These are phyloP conservation scores for Zea luxurians DNA, from an alignment of 176 grass and related monocot species.

Conservation along the genomic window DNA sequence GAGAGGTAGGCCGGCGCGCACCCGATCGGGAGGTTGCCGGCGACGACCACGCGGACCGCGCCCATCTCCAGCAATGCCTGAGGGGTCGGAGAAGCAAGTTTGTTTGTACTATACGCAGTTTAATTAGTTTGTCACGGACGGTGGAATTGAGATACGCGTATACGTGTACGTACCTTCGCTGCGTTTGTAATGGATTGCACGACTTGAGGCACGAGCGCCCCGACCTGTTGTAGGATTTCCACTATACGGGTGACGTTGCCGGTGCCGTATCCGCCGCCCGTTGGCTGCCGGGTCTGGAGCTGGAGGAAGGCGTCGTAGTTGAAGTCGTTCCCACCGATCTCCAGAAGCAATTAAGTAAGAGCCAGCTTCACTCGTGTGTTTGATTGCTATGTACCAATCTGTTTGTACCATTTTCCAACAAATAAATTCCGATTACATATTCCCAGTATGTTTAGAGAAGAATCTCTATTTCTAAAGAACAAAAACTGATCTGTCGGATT, in stretches of 20 bases:
- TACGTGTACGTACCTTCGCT: constrained; percentile 35
- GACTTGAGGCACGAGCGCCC: constrained; percentile 46
- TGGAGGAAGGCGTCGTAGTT: constrained; percentile 72
- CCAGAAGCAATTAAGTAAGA: constrained; percentile 22
- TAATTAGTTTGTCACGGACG: too few relatives aligned
- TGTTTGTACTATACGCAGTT: too few relatives aligned
- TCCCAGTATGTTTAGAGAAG: too few relatives aligned
- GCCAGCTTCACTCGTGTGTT: too few relatives aligned
- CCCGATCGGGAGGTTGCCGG: constrained; percentile 71
- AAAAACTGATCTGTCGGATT: too few relatives aligned
- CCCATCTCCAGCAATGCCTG: constrained; percentile 67
- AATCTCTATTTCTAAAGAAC: too few relatives aligned
- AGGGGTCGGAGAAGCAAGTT: too few relatives aligned
- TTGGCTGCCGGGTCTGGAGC: not conserved
- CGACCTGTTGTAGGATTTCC: constrained; percentile 8
- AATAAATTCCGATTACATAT: too few relatives aligned
- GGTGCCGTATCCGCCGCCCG: not conserved
- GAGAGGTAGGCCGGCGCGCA: constrained; percentile 71
- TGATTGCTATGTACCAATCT: too few relatives aligned
- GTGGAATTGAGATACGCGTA: not conserved
- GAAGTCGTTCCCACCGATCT: constrained; percentile 86
- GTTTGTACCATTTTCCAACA: too few relatives aligned
- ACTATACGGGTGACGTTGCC: not conserved
- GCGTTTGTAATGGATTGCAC: constrained; percentile 47
- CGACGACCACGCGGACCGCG: constrained; percentile 49